These are phyloP conservation scores for Populus tomentosa DNA, from an alignment of 441 rosid genomes.

Conservation along the genomic window DNA sequence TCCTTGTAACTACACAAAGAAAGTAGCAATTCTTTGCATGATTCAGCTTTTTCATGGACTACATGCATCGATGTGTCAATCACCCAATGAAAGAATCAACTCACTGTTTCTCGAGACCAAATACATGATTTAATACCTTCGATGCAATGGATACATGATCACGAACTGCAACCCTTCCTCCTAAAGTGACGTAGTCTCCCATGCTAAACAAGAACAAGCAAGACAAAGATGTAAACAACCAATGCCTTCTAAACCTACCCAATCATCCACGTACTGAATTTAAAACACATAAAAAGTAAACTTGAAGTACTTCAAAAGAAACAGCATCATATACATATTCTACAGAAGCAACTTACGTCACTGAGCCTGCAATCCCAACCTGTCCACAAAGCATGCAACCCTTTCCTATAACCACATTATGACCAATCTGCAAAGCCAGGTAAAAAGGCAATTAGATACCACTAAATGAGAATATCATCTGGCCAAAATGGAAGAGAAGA, in stretches of 20 bases:
- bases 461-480: background rate
- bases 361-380: constrained; percentile 81
- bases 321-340: background rate
- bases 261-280: background rate
- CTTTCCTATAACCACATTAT: constrained; percentile 64
- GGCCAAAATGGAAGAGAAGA: background rate
- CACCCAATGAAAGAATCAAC: background rate
- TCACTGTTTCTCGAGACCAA: background rate
- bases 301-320: background rate
- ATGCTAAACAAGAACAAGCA: constrained; percentile 30
- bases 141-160: constrained; percentile 64
- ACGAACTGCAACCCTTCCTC: constrained; percentile 67
- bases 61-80: background rate
- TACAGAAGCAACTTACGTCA: constrained; percentile 39
- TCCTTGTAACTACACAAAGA: background rate
- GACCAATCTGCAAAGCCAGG: constrained; percentile 52
- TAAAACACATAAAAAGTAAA: background rate
- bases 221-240: background rate
- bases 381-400: constrained; percentile 81
- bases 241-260: constrained; percentile 2
- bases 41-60: background rate
- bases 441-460: constrained; percentile 8
- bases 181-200: constrained; percentile 61
- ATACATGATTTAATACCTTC: constrained; percentile 37
- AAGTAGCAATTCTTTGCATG: background rate